Evolutionary conservation across 1,284 basidiomycete genomes (phyloP).

Genomic region (Melampsora abietis-canadensis): DNA sequence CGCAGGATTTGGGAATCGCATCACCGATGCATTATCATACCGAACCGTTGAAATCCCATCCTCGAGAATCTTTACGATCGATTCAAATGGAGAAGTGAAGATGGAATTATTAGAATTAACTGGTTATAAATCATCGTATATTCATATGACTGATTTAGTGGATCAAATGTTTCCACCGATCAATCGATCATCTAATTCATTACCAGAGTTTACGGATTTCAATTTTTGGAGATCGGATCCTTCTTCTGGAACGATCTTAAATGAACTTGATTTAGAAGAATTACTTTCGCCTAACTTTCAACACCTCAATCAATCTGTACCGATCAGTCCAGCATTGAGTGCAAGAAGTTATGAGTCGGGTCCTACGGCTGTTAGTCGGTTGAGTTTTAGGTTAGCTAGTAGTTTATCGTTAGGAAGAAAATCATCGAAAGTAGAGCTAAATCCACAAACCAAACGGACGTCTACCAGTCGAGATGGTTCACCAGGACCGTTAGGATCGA

Average conservation of each 20-base stretch:
- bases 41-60: constrained; percentile 91
- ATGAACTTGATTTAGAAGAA: constrained; percentile 39
- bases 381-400: constrained; percentile 30
- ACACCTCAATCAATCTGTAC: constrained; percentile 1
- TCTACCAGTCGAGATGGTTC: too few species aligned
- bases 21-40: constrained; percentile 96
- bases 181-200: constrained; percentile 49
- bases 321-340: constrained; percentile 22
- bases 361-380: constrained; percentile 20
- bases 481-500: too few species aligned
- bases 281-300: constrained; percentile 15
- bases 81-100: constrained; percentile 91
- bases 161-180: constrained; percentile 99
- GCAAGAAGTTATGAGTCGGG: constrained; percentile 24
- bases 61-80: constrained; percentile 95
- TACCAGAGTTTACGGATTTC: constrained; percentile 92
- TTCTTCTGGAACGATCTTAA: constrained; percentile 46
- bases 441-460: too few species aligned
- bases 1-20: constrained; percentile 96
- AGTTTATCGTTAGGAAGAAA: constrained; percentile 32
- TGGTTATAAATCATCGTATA: constrained; percentile 95
- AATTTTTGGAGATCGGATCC: constrained; percentile 77
- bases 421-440: constrained; percentile 9
- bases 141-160: constrained; percentile 96
- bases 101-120: constrained; percentile 93